These are phyloP conservation scores for Sphaerobolus stellatus DNA, from an alignment of 1,284 basidiomycete species.

Conservation along the genomic window DNA sequence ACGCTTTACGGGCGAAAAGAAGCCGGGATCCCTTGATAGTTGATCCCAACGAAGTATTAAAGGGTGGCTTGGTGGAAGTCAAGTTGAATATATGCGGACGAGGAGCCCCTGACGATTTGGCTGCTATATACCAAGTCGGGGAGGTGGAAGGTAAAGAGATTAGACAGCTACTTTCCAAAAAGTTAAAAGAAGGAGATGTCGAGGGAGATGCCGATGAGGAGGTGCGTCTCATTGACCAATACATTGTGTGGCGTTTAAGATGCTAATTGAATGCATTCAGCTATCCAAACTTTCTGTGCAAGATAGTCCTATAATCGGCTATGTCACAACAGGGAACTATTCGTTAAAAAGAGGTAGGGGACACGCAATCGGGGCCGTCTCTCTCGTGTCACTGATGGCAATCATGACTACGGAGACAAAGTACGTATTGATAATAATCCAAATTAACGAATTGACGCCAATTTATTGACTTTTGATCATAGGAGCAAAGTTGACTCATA, in stretches of 20 bases:
- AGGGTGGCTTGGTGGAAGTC: conserved; percentile 64
- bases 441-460: conserved; percentile 2
- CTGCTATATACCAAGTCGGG: conserved; percentile 62
- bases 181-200: conserved; percentile 5
- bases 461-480: background rate
- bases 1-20: conserved; percentile 57
- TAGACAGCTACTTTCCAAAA: conserved; percentile 26
- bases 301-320: conserved; percentile 62
- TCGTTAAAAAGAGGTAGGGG: conserved; percentile 76
- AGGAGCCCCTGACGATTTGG: conserved; percentile 74
- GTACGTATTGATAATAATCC: conserved; percentile 31
- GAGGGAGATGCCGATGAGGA: conserved; percentile 20
- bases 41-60: conserved; percentile 45
- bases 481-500: background rate
- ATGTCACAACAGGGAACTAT: conserved; percentile 76
- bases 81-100: conserved; percentile 57
- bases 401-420: conserved; percentile 50
- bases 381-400: conserved; percentile 54
- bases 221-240: conserved; percentile 31
- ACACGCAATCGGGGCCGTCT: conserved; percentile 69
- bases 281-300: conserved; percentile 43
- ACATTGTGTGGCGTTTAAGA: background rate
- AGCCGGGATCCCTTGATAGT: conserved; percentile 40
- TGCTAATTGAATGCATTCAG: conserved; percentile 31
- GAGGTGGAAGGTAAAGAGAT: conserved; percentile 47